Evolutionary conservation across 805 yeast genomes (phyloP), one percentile per base, ranked within the genome.

Genomic region (Pichia rugopelliculosa): DNA sequence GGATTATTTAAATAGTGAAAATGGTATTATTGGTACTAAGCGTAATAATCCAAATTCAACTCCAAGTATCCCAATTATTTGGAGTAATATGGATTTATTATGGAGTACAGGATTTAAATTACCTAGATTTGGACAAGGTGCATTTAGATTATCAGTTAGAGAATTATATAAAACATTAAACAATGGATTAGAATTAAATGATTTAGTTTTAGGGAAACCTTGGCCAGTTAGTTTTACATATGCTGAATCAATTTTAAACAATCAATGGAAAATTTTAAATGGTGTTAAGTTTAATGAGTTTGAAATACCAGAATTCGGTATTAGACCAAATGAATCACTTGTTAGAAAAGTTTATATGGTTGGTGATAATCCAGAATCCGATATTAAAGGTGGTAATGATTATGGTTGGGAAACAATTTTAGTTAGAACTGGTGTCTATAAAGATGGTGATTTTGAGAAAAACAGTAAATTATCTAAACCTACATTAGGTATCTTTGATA

Each of bases 321-420:
- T 52, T 11, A 53, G 70, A 2, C 74, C 74, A 7, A 50, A 40
- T 3, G 18, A 49, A 3, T 56, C 73, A 0, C 77, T 75, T 10
- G 70, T 84, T 56, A 66, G 70, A 30, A 65, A 74, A n/a, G 83
- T 93, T 1, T 90, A 74, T 67, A 93, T 93, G 99, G 87, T 93
- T 30, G 99, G 99, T 22, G 99, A 93, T 66, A 93, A 93, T 63
- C 98, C 97, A 3, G 93, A 82, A 22, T 79, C 89, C 42, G 99
- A 93, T 62, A 93, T 93, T 46, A 73, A 74, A 50, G 99, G 99
- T 0, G 99, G 96, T 2, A 82, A 84, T 57, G 69, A 70, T 45
- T 81, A 82, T 60, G 96, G 96, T 3, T 93, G 98, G 98, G 79
- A 83, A 42, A 82, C 93, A 13, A 76, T 87, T 33, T 74, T 93